These are phyloP conservation scores for Calonectria crousiana DNA, from an alignment of 2,329 filamentous ascomycete genomes.

Conservation along the genomic window DNA sequence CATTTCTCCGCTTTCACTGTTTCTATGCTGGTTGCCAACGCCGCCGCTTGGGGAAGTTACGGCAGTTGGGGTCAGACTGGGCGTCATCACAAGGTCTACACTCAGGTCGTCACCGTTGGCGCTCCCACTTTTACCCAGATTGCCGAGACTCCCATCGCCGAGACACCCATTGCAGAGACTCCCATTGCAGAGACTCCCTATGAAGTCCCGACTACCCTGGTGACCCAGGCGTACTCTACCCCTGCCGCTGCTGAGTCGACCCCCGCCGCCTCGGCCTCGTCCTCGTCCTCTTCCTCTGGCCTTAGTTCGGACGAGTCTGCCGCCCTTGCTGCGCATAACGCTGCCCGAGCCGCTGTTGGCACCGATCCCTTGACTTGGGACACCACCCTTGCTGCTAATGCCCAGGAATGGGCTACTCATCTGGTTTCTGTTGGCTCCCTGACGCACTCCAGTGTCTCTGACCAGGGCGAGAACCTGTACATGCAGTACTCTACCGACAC, in stretches of 20 bases:
- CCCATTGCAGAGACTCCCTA: not conserved
- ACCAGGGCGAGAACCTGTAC: constrained; percentile 43
- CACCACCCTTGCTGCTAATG: constrained; percentile 34
- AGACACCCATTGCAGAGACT: not conserved
- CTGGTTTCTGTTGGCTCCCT: constrained; percentile 36
- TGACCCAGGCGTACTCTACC: constrained; percentile 17
- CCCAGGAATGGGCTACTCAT: constrained; percentile 40
- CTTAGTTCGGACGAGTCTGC: constrained; percentile 38
- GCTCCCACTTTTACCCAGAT: not conserved
- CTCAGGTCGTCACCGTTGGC: constrained; percentile 30
- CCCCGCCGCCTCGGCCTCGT: constrained; percentile 1
- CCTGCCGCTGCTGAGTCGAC: constrained; percentile 8
- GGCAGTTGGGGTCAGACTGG: not conserved
- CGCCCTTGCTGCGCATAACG: constrained; percentile 42
- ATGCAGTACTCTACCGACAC: constrained; percentile 26
- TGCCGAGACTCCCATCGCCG: constrained; percentile 28
- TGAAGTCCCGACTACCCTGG: constrained; percentile 7
- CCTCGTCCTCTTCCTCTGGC: constrained; percentile 16
- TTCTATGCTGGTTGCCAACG: constrained; percentile 27
- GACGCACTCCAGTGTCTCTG: constrained; percentile 32
- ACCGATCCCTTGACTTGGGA: constrained; percentile 37
- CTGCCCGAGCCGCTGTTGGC: constrained; percentile 38
- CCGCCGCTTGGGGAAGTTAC: constrained; percentile 31
- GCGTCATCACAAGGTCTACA: constrained; percentile 28
- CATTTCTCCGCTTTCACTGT: constrained; percentile 21